phyloP scores from a whole-genome alignment of 2,329 filamentous ascomycete genomes.

The Diaporthe citrichinensis region DNA sequence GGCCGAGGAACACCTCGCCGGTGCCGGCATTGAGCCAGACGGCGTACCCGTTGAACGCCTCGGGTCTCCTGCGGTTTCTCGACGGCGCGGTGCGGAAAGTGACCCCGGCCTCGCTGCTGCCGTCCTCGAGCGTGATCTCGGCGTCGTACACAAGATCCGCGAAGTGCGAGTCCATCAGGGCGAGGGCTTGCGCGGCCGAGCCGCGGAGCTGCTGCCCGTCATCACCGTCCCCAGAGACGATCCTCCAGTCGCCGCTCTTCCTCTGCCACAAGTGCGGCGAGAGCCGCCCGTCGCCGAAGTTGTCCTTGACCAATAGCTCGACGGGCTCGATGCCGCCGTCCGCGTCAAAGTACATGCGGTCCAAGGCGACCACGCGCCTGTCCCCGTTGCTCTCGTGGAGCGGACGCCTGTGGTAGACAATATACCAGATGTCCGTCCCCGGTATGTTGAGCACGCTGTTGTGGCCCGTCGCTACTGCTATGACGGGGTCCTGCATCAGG shows the following conservation, averaged over 20 bases:
- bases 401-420: slow-evolving; percentile 33
- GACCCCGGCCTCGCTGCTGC: not conserved
- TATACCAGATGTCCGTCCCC: slow-evolving; percentile 37
- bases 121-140: not conserved
- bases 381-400: slow-evolving; percentile 3
- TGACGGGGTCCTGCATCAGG: slow-evolving; percentile 3
- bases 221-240: not conserved
- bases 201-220: not conserved
- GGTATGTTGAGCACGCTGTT: slow-evolving; percentile 35
- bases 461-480: slow-evolving; percentile 33
- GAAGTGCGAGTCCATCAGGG: slow-evolving; percentile 21
- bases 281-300: slow-evolving; percentile 17
- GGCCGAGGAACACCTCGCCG: not conserved
- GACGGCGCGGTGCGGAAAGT: not conserved
- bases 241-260: not conserved
- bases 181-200: not conserved
- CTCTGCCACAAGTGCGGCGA: not conserved
- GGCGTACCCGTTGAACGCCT: slow-evolving; percentile 12
- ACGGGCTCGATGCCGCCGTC: slow-evolving; percentile 32
- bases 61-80: not conserved
- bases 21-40: not conserved
- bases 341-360: slow-evolving; percentile 28
- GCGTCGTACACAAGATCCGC: not conserved
- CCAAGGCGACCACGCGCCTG: slow-evolving; percentile 27
- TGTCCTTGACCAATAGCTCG: slow-evolving; percentile 6